Percentiles rank a stretch among this genome's conserved stretches.
These are phyloP conservation scores for Tulasnella sp. DNA, from an alignment of 768 basidiomycete genomes.

Conservation along the genomic window DNA sequence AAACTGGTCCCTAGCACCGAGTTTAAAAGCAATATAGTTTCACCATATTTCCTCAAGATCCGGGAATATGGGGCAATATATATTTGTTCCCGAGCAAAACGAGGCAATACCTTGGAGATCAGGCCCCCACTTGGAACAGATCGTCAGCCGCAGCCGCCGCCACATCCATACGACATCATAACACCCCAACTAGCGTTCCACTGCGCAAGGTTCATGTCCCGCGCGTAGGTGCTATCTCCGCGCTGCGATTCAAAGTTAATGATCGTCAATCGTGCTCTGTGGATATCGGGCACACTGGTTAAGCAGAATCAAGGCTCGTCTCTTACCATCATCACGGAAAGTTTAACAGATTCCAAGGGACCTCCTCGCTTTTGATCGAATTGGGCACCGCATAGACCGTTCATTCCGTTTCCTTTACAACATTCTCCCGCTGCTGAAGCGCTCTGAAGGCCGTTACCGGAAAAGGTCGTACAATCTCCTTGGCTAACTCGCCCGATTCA, in stretches of 20 bases:
- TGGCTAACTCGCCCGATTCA: neutral
- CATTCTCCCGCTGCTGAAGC: slow-evolving; percentile 18
- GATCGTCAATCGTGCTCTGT: too few relatives aligned
- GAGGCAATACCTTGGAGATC: too few relatives aligned
- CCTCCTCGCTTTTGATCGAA: neutral
- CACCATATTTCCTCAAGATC: too few relatives aligned
- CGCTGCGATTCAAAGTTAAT: neutral
- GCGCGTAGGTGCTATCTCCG: neutral
- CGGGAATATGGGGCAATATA: too few relatives aligned
- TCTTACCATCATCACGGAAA: neutral
- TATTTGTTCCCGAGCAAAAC: too few relatives aligned
- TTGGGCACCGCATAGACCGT: neutral
- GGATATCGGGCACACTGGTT: too few relatives aligned
- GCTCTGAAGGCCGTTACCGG: neutral
- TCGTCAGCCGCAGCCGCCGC: too few relatives aligned
- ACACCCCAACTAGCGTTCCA: neutral
- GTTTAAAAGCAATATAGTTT: too few relatives aligned
- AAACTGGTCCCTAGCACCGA: too few relatives aligned
- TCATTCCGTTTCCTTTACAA: neutral
- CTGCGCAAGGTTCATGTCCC: neutral
- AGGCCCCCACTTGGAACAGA: too few relatives aligned
- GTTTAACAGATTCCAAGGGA: neutral
- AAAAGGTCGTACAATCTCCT: slow-evolving; percentile 11
- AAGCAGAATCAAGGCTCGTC: too few relatives aligned
- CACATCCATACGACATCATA: neutral